Evolutionary conservation across 305 asterid species (phyloP).

Genomic region (Rubia occidens): DNA sequence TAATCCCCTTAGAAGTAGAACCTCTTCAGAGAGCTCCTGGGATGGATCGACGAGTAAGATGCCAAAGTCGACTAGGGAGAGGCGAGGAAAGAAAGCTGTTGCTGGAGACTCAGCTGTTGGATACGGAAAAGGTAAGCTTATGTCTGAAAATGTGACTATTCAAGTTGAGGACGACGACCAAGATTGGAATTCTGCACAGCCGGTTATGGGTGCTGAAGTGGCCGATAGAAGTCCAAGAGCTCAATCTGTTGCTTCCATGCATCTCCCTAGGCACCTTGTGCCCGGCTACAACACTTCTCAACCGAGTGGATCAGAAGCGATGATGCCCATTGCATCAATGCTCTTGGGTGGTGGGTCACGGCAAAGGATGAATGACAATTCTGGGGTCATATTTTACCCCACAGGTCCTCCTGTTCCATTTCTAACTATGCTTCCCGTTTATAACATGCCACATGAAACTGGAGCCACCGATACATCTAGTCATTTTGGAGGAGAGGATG

Average conservation of each 20-base stretch:
- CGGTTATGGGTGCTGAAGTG: conserved; percentile 37
- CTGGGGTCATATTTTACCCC: conserved; percentile 75
- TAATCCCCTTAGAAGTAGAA: conserved; percentile 68
- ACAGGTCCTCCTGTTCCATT: conserved; percentile 98
- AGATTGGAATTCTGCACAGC: conserved; percentile 40
- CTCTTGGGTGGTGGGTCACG: conserved; percentile 59
- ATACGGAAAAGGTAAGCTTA: conserved; percentile 53
- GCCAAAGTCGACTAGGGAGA: conserved; percentile 56
- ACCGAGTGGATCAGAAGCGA: conserved; percentile 63
- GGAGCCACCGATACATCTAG: conserved; percentile 52
- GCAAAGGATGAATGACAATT: conserved; percentile 52
- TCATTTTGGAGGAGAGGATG: conserved; percentile 48
- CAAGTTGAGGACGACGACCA: conserved; percentile 58
- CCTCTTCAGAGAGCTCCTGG: conserved; percentile 97
- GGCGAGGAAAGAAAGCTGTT: conserved; percentile 52
- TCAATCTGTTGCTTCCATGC: conserved; percentile 43
- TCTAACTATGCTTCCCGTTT: conserved; percentile 79
- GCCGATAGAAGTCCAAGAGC: conserved; percentile 42
- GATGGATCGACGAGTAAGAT: conserved; percentile 61
- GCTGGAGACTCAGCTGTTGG: conserved; percentile 36
- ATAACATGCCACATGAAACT: conserved; percentile 55
- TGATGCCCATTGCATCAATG: conserved; percentile 65
- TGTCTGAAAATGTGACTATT: conserved; percentile 38
- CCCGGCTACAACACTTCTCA: conserved; percentile 61
- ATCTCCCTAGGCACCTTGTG: conserved; percentile 41